Percentiles rank a stretch among this genome's conserved stretches.
phyloP scores from a whole-genome alignment of 148 eudicot species.

The Euryodendron excelsum region DNA sequence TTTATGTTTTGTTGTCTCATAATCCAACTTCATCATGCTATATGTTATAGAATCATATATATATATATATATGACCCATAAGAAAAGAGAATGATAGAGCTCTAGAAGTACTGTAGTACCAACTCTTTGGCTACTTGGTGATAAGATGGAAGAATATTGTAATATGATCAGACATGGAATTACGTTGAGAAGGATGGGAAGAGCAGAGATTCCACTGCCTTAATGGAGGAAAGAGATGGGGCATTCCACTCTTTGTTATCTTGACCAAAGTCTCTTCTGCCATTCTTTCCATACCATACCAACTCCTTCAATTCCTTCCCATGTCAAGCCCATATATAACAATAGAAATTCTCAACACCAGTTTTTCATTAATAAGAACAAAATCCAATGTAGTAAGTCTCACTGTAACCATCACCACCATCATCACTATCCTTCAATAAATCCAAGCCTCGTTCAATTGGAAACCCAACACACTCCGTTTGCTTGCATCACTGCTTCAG shows the following conservation, averaged over 20 bases:
- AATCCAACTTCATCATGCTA: background rate
- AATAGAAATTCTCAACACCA: too few relatives aligned
- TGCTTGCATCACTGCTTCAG: slow-evolving; percentile 26
- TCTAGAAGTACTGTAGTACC: too few relatives aligned
- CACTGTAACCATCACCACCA: slow-evolving; percentile 1
- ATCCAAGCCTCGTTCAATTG: slow-evolving; percentile 18
- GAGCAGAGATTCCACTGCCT: slow-evolving; percentile 47
- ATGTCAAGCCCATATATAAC: background rate
- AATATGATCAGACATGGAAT: slow-evolving; percentile 21
- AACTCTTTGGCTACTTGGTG: background rate
- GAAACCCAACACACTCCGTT: slow-evolving; percentile 20
- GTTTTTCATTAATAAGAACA: too few relatives aligned
- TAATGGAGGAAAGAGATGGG: slow-evolving; percentile 60
- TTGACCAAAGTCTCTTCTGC: slow-evolving; percentile 46
- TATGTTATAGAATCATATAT: too few relatives aligned
- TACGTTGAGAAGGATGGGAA: slow-evolving; percentile 34
- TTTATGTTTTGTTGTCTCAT: slow-evolving; percentile 21
- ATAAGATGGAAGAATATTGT: background rate
- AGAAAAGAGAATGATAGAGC: too few relatives aligned
- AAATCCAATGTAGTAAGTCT: background rate
- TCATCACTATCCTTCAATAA: slow-evolving; percentile 7
- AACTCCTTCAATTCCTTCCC: background rate
- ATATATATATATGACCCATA: too few relatives aligned
- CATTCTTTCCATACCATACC: slow-evolving; percentile 32
- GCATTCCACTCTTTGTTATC: slow-evolving; percentile 50